Percentiles rank a stretch among this genome's conserved stretches.
Conservation (phyloP, 805 yeast genomes). For the Lachancea sp. region DNA sequence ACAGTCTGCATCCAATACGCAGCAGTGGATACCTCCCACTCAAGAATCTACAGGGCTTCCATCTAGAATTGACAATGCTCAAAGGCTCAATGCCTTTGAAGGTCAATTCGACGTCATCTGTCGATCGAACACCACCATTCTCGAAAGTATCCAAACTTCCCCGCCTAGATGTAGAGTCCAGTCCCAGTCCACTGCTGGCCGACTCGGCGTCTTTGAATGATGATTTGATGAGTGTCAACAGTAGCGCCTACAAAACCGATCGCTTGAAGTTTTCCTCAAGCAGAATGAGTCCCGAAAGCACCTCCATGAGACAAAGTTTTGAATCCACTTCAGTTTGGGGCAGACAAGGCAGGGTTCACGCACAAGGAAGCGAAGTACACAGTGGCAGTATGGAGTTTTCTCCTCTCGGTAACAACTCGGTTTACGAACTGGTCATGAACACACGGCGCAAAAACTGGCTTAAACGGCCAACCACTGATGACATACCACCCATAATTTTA, state of each 20-base stretch:
- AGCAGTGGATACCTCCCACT: not conserved
- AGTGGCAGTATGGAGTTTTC: constrained; percentile 32
- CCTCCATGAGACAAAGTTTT: constrained; percentile 19
- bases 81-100: constrained; percentile 6
- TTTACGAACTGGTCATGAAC: constrained; percentile 59
- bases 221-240: constrained; percentile 29
- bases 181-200: constrained; percentile 13
- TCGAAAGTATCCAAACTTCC: not conserved
- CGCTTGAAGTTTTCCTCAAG: constrained; percentile 12
- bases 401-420: constrained; percentile 48
- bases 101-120: not conserved
- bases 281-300: constrained; percentile 13
- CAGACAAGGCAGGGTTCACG: constrained; percentile 16
- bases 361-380: constrained; percentile 21
- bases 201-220: constrained; percentile 30
- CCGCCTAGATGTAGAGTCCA: not conserved
- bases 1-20: no score
- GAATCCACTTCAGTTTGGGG: constrained; percentile 24
- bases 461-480: constrained; percentile 65
- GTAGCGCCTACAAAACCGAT: constrained; percentile 11
- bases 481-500: constrained; percentile 76
- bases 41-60: not conserved
- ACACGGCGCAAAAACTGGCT: constrained; percentile 36
- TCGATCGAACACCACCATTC: constrained; percentile 5
- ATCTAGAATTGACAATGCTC: not conserved